These are phyloP conservation scores for Penicillium verrucosum DNA, from an alignment of 2,329 filamentous ascomycete genomes.

Conservation along the genomic window DNA sequence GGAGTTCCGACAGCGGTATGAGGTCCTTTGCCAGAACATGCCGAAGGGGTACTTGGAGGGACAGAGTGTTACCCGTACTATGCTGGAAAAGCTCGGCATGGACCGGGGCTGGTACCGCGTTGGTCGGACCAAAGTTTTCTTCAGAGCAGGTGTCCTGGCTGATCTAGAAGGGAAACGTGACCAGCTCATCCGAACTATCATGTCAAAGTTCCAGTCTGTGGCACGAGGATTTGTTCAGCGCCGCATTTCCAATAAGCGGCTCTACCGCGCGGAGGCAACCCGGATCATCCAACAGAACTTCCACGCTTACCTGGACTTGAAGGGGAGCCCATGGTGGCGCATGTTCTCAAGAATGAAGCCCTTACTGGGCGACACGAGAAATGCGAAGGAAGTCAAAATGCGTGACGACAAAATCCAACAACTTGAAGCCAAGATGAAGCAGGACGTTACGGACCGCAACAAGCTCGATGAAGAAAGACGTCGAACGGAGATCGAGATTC, in stretches of 20 bases:
- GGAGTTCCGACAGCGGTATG: constrained; percentile 93
- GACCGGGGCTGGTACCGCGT: constrained; percentile 87
- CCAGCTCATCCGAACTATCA: constrained; percentile 86
- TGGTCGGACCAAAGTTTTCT: constrained; percentile 95
- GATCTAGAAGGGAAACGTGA: constrained; percentile 96
- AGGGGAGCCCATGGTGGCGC: constrained; percentile 95
- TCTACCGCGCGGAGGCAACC: constrained; percentile 92
- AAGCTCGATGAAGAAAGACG: constrained; percentile 88
- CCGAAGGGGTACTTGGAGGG: constrained; percentile 89
- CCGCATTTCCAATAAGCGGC: constrained; percentile 82
- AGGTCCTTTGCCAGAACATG: constrained; percentile 85
- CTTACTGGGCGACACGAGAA: constrained; percentile 84
- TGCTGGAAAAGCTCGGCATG: constrained; percentile 83
- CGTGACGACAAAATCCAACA: constrained; percentile 89
- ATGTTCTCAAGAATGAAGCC: constrained; percentile 94
- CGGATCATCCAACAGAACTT: constrained; percentile 94
- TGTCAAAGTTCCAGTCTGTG: constrained; percentile 87
- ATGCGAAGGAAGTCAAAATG: constrained; percentile 89
- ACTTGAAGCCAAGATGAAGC: constrained; percentile 77
- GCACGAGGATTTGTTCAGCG: constrained; percentile 87
- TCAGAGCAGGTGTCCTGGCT: constrained; percentile 90
- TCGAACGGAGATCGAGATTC: constrained; percentile 79
- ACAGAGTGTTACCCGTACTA: constrained; percentile 76
- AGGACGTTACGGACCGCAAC: constrained; percentile 70
- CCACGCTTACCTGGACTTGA: constrained; percentile 83